These are phyloP conservation scores for Saccharomycopsis guyanensis DNA, from an alignment of 805 yeast genomes.

Conservation along the genomic window DNA sequence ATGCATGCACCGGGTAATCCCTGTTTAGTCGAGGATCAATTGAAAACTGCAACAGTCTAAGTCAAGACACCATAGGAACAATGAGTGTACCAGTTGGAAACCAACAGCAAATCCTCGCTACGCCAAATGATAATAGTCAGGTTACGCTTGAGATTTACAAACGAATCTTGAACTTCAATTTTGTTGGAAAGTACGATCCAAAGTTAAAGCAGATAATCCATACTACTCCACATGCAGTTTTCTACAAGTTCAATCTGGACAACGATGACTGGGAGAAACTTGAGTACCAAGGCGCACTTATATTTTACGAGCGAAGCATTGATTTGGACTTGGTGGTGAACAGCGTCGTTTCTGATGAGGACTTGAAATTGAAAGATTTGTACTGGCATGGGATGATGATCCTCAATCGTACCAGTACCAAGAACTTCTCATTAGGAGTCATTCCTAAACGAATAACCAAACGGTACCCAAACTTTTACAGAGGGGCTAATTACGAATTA, in stretches of 20 bases:
- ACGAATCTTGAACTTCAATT: slow-evolving; percentile 65
- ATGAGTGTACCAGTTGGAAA: too few species aligned
- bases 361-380: slow-evolving; percentile 24
- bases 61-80: too few species aligned
- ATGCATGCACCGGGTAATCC: too few species aligned
- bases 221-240: slow-evolving; percentile 64
- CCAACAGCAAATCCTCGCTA: too few species aligned
- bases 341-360: slow-evolving; percentile 7
- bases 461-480: slow-evolving; percentile 32
- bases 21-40: too few species aligned
- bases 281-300: slow-evolving; percentile 64
- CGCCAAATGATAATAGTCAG: slow-evolving; percentile 4
- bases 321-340: slow-evolving; percentile 25
- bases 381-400: slow-evolving; percentile 65
- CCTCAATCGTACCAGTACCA: slow-evolving; percentile 60
- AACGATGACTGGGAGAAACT: slow-evolving; percentile 62
- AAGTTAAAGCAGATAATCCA: slow-evolving; percentile 57
- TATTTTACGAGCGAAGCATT: slow-evolving; percentile 49
- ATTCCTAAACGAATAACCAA: slow-evolving; percentile 45
- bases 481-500: slow-evolving; percentile 32
- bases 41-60: too few species aligned
- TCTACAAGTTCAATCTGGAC: slow-evolving; percentile 52
- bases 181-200: slow-evolving; percentile 71
- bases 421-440: slow-evolving; percentile 65
- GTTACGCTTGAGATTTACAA: slow-evolving; percentile 52